Evolutionary conservation across 2,329 filamentous ascomycete species (phyloP), one percentile per base, ranked within the genome.

Genomic region (Penicillium fuscoglaucum): DNA sequence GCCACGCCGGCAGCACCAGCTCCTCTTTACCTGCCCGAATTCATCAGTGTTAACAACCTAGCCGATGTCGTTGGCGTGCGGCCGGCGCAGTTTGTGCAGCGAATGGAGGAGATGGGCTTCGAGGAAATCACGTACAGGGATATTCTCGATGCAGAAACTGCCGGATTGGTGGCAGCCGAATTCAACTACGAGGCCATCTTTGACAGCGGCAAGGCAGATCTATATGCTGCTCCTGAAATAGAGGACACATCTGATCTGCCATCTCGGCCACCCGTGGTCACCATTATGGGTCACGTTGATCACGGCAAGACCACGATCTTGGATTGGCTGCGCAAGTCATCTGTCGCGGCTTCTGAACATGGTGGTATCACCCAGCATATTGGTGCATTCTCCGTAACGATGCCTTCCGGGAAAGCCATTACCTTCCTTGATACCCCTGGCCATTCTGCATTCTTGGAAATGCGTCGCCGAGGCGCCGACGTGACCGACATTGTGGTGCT

Each of bases 271-370:
- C 96, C 95, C 0, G 91, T 99, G 37, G 93, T 99, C 40, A 98
- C 96, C 0, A 99, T 99, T 70, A 99, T 99, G 96, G 95, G 95
- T 2, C 95, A 99, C 65, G 95, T 99, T 67, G 96, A 99, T 72
- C 95, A 99, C 74, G 95, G 95, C 54, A 99, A 99, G 79, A 99
- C 95, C 0, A 99, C 96, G 0, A 87, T 99, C 43, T 82, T 99
- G 10, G 95, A 99, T 72, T 98, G 88, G 78, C 81, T 99, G 45
- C 90, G 95, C 39, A 96, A 96, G 68, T 95, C 93, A 1, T 97
- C 92, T 7, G 87, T 99, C 44, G 96, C 89, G 43, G 91, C 91
- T 6, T 87, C 89, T 54, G 95, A 99, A 73, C 93, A 97, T 71
- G 95, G 95, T 62, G 95, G 95, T 37, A 99, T 99, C 71, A 99